phyloP scores from a whole-genome alignment of 2,329 filamentous ascomycete genomes.

The Aureobasidium musti region DNA sequence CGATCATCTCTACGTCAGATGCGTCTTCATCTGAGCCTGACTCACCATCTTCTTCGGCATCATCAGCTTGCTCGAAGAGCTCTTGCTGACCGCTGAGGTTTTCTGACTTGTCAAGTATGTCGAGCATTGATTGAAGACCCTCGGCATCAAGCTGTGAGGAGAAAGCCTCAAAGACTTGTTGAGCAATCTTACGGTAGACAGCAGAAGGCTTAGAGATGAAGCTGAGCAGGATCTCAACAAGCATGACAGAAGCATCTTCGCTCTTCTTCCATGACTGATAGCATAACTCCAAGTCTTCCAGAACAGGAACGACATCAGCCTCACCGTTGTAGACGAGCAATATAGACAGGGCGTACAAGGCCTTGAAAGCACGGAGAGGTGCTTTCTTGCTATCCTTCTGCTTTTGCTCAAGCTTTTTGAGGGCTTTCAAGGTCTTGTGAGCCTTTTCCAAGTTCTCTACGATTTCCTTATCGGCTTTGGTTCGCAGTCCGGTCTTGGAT shows the following conservation, averaged over 20 bases:
- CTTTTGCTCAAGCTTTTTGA: conserved; percentile 35
- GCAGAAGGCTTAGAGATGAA: conserved; percentile 84
- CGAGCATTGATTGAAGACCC: conserved; percentile 66
- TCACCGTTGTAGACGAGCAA: conserved; percentile 91
- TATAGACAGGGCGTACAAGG: conserved; percentile 81
- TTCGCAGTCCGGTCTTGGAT: conserved; percentile 8
- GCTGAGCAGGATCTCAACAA: conserved; percentile 87
- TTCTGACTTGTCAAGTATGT: conserved; percentile 77
- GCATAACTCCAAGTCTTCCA: conserved; percentile 78
- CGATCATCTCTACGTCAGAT: conserved; percentile 42
- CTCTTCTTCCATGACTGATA: conserved; percentile 61
- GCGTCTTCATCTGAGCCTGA: conserved; percentile 44
- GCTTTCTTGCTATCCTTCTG: conserved; percentile 40
- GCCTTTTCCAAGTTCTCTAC: conserved; percentile 35
- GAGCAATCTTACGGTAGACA: conserved; percentile 80
- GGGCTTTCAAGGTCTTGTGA: conserved; percentile 33
- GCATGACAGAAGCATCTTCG: conserved; percentile 59
- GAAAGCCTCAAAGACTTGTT: conserved; percentile 85
- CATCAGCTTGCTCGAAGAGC: conserved; percentile 69
- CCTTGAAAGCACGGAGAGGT: conserved; percentile 65
- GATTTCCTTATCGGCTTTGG: conserved; percentile 28
- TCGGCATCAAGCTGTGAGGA: conserved; percentile 71
- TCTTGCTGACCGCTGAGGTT: conserved; percentile 80
- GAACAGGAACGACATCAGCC: conserved; percentile 76
- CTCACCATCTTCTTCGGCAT: conserved; percentile 46